A percentile compares a stretch with the other conserved stretches of the same genome.
Conservation (phyloP, 441 rosid genomes). For the Mallotus repandus region DNA sequence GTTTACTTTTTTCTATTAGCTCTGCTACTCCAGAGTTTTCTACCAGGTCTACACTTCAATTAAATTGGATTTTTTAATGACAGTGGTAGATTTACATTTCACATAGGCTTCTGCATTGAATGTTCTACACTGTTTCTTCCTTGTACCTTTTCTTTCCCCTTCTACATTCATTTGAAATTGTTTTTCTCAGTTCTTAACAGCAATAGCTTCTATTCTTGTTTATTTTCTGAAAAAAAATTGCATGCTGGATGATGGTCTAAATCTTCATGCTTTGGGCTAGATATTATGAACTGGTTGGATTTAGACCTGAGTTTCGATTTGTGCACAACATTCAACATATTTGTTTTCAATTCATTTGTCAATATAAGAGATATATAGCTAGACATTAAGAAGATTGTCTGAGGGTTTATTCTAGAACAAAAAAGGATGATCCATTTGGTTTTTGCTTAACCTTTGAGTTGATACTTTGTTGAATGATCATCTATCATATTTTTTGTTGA, state of each 20-base stretch:
- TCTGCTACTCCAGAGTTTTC: not conserved
- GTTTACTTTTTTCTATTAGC: not conserved
- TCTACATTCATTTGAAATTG: no score
- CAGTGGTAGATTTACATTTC: not conserved
- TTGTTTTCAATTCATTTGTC: no score
- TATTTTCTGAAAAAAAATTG: not conserved
- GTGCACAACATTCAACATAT: constrained; percentile 16
- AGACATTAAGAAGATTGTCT: no score
- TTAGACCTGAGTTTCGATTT: constrained; percentile 9
- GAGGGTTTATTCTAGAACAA: no score
- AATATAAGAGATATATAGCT: no score
- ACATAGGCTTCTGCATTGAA: not conserved
- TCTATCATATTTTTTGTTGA: no score
- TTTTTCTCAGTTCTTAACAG: not conserved
- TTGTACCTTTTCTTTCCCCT: not conserved
- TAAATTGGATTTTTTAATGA: not conserved
- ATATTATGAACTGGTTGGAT: not conserved
- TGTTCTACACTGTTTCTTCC: not conserved
- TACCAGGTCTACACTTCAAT: not conserved
- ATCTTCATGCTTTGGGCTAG: not conserved
- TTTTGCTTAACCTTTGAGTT: no score
- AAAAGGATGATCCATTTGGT: no score
- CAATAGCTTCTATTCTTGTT: not conserved
- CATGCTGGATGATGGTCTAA: not conserved
- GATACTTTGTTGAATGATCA: no score